Base-by-base conservation (phyloP, 176 grass and related monocot genomes). In the Zoysia pacifica region DNA sequence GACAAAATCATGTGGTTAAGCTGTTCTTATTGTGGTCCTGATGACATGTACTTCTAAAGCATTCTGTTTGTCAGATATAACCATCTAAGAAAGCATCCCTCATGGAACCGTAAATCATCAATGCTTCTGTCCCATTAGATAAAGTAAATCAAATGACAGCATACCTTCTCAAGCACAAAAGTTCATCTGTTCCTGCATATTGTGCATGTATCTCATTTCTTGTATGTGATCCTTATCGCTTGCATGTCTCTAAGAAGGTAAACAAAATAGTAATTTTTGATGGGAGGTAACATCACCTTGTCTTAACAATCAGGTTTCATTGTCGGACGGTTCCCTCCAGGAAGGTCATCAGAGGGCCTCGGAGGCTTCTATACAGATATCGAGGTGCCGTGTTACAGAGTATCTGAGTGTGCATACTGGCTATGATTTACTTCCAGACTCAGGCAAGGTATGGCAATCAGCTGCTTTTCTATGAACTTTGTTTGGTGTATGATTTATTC, bases 361-460 rank as follows among this genome's bases (percentile, higher is more conserved):
- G 47, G 97, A 95, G 70, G 75, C 86, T 53, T 87, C 88, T 72
- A 86, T 95, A 72, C 79, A 86, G 65, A 91, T 93, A 10, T 99
- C 93, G 51, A 84, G 86, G 65, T 68, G 39, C 58, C 72, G 73
- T 39, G 84, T 99, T 74, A 83, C 86, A 66, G 82, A 88, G 5
- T 99, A 88, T 85, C 88, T 99, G 76, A 93, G 80, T 10, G 74
- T 75, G 53, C 92, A 95, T 83, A 91, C 75, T 62, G 84, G 86
- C 54, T 95, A 99, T 87, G 96, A 99, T 82, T 86, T 99, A 72
- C 82, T 99, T 67, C 92, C 96, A 50, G 93, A 99, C 74, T 99
- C 90, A 1, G 96, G 96, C 62, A 99, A 99, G 90, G 96, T 99
- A 93, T 52, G 62, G 40, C 58, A 72, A 87, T 41, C 39, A 72